Percentiles rank a stretch among this genome's conserved stretches.
These are phyloP conservation scores for Dentipellis sp. DNA, from an alignment of 768 basidiomycete genomes.

Conservation along the genomic window DNA sequence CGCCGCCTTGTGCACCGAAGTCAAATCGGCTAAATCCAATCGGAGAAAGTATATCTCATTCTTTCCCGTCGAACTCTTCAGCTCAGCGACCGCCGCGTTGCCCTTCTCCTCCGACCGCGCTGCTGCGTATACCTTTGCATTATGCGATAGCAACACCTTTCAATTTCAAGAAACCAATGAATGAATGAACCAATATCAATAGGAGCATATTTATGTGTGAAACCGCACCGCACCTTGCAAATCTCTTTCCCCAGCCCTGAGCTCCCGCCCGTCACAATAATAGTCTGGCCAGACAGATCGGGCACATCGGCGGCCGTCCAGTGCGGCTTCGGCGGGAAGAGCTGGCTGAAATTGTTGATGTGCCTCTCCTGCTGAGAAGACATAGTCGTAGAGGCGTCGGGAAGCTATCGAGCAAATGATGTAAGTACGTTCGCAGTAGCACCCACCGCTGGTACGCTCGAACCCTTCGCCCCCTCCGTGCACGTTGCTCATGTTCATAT, in stretches of 20 bases:
- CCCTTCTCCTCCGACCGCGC: neutral
- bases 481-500: too few species aligned
- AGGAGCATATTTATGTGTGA: too few species aligned
- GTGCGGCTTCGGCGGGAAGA: neutral
- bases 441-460: too few species aligned
- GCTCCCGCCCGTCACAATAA: neutral
- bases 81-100: neutral
- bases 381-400: neutral
- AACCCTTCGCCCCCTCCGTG: too few species aligned
- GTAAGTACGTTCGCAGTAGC: too few species aligned
- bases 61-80: slow-evolving; percentile 5
- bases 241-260: neutral
- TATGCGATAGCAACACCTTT: slow-evolving; percentile 1
- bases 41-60: neutral
- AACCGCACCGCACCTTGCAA: neutral
- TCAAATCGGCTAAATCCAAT: slow-evolving; percentile 1
- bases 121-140: slow-evolving; percentile 11
- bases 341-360: slow-evolving; percentile 3
- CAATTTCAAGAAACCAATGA: too few species aligned
- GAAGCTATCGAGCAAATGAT: too few species aligned
- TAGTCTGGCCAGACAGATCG: neutral
- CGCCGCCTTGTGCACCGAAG: neutral
- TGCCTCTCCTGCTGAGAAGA: neutral
- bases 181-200: too few species aligned
- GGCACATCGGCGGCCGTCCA: neutral